Percentiles rank a stretch among this genome's conserved stretches.
phyloP scores from a whole-genome alignment of 169 alveolate genomes.

The Perkinsus olseni region DNA sequence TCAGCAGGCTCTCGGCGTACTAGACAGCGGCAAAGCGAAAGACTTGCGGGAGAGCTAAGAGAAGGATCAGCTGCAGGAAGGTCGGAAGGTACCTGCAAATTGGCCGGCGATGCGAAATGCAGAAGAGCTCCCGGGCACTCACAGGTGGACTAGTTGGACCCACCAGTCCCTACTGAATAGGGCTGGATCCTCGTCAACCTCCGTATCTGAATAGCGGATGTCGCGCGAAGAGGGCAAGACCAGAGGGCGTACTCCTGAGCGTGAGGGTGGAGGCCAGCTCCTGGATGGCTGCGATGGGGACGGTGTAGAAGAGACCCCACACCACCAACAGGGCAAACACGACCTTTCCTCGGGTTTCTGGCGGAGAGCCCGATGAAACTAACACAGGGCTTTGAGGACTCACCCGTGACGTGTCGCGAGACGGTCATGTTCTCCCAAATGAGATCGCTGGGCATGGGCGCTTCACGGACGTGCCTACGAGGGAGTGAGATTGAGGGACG shows the following conservation, averaged over 20 bases:
- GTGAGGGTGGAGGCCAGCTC: neutral
- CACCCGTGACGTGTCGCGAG: neutral
- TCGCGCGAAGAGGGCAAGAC: neutral
- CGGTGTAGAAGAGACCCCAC: neutral
- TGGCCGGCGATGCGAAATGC: neutral
- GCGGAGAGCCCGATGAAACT: neutral
- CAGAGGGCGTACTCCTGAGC: neutral
- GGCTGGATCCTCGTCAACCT: neutral
- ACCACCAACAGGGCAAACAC: neutral
- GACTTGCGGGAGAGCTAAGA: neutral
- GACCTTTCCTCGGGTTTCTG: neutral
- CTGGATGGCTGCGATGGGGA: neutral
- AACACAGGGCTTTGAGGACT: neutral
- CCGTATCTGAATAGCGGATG: neutral
- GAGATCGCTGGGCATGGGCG: neutral
- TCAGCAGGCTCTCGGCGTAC: too few species aligned
- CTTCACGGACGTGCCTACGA: neutral
- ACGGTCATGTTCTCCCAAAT: neutral
- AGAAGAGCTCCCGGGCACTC: neutral
- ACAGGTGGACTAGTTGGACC: neutral
- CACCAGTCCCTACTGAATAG: neutral
- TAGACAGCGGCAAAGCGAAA: neutral
- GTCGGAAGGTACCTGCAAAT: neutral
- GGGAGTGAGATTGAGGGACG: neutral
- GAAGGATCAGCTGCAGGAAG: neutral